Evolutionary conservation across 2,329 filamentous ascomycete genomes (phyloP).

Genomic region (Aspergillus ochraceus): DNA sequence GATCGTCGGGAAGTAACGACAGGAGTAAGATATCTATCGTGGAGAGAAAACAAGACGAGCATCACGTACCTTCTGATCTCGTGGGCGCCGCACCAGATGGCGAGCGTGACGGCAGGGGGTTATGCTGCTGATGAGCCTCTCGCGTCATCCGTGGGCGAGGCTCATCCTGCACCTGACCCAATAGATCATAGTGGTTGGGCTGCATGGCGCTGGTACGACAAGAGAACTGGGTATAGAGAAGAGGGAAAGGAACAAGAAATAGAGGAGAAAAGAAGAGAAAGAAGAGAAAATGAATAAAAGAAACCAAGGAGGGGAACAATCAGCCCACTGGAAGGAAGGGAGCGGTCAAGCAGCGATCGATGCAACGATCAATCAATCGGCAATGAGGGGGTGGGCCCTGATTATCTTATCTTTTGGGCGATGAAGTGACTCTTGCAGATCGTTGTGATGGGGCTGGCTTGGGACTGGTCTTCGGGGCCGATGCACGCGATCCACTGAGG

Average conservation of each 20-base stretch:
- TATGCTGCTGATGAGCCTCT: conserved; percentile 32
- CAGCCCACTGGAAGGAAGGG: neutral
- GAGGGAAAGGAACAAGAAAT: neutral
- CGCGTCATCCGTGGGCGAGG: conserved; percentile 35
- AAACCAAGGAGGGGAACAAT: neutral
- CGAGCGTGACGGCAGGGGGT: conserved; percentile 33
- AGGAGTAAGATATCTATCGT: conserved; percentile 1
- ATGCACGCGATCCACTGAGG: neutral
- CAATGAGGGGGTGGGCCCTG: neutral
- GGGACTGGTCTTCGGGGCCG: neutral
- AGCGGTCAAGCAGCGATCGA: conserved; percentile 2
- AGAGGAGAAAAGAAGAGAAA: conserved; percentile 9
- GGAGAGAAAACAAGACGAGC: neutral
- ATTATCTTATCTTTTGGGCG: conserved; percentile 4
- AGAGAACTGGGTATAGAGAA: conserved; percentile 4
- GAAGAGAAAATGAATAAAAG: conserved; percentile 5
- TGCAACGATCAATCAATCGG: neutral
- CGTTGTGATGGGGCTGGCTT: neutral
- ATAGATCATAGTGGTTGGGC: conserved; percentile 40
- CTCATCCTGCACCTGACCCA: conserved; percentile 37
- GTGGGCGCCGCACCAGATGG: conserved; percentile 35
- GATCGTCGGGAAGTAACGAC: conserved; percentile 8
- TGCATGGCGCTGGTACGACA: conserved; percentile 34
- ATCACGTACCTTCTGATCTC: conserved; percentile 47
- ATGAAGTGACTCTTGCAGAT: neutral